Conservation (phyloP, 2,329 filamentous ascomycete species). For the Chaetomium globosum region DNA sequence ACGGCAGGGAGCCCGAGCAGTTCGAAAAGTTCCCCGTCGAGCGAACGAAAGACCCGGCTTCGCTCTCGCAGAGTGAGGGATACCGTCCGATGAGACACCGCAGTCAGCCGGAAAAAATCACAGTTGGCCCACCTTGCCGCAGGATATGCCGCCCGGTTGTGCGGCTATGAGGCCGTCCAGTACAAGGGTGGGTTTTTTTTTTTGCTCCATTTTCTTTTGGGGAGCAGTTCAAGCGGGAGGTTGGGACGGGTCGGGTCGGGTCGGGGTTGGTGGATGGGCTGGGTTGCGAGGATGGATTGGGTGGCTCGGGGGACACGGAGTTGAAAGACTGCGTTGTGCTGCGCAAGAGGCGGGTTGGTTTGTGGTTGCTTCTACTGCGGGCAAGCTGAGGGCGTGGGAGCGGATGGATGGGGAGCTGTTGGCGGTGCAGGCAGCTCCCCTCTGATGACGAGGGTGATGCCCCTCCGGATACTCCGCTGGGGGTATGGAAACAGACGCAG, state of each 20-base stretch:
- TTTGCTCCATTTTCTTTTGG: neutral
- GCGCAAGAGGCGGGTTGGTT: neutral
- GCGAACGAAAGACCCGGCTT: neutral
- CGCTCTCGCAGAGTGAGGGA: no score
- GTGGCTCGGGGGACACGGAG: neutral
- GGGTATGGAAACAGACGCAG: no score
- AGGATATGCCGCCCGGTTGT: constrained; percentile 93
- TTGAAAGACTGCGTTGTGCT: neutral
- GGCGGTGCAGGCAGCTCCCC: neutral
- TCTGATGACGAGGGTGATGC: no score
- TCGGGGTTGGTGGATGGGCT: neutral
- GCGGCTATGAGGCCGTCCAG: constrained; percentile 95
- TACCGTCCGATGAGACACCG: no score
- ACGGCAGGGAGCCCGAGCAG: neutral
- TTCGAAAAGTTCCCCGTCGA: no score
- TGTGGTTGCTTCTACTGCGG: neutral
- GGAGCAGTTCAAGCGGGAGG: neutral
- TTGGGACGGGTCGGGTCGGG: neutral
- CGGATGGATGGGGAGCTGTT: neutral
- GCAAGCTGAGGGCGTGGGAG: neutral
- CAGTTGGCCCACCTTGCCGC: constrained; percentile 70
- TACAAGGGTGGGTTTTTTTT: constrained; percentile 72
- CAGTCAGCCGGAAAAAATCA: neutral
- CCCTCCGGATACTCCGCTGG: no score
- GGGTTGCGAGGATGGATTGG: neutral